Conservation (phyloP, 768 basidiomycete species). For the Lepiota subincarnata region DNA sequence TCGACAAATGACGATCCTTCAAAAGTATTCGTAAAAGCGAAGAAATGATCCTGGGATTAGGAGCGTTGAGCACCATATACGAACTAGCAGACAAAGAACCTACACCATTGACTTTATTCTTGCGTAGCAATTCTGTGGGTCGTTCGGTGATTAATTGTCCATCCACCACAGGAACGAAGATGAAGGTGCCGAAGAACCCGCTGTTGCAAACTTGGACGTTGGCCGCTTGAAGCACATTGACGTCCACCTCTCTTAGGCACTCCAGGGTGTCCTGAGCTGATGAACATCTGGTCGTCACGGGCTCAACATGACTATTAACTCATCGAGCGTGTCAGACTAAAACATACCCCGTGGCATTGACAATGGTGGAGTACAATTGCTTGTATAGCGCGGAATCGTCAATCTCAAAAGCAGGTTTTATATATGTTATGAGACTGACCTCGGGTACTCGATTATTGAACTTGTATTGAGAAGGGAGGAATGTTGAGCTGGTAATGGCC, state of each 20-base stretch:
- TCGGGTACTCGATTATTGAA: slow-evolving; percentile 39
- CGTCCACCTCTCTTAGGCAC: slow-evolving; percentile 36
- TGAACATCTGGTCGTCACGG: slow-evolving; percentile 27
- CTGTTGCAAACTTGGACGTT: slow-evolving; percentile 27
- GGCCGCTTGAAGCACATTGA: slow-evolving; percentile 24
- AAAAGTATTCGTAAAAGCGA: slow-evolving; percentile 33
- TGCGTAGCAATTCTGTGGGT: slow-evolving; percentile 32
- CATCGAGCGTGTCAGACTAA: not conserved
- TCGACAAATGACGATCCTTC: slow-evolving; percentile 39
- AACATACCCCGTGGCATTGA: slow-evolving; percentile 31
- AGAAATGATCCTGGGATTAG: slow-evolving; percentile 9
- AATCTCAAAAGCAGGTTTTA: not conserved
- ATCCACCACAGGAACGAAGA: slow-evolving; percentile 45
- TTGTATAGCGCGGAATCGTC: not conserved
- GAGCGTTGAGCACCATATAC: not conserved
- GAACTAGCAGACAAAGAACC: slow-evolving; percentile 7
- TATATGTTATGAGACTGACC: slow-evolving; percentile 15
- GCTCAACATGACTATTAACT: not conserved
- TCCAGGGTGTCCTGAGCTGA: slow-evolving; percentile 26
- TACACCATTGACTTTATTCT: slow-evolving; percentile 40
- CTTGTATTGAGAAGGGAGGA: slow-evolving; percentile 39
- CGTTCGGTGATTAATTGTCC: slow-evolving; percentile 40
- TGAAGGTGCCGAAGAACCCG: slow-evolving; percentile 36
- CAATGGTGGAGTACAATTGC: slow-evolving; percentile 17
- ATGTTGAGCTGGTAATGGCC: slow-evolving; percentile 42